Conservation (phyloP, 2,329 filamentous ascomycete species). For the Penicillium psychrosexuale region DNA sequence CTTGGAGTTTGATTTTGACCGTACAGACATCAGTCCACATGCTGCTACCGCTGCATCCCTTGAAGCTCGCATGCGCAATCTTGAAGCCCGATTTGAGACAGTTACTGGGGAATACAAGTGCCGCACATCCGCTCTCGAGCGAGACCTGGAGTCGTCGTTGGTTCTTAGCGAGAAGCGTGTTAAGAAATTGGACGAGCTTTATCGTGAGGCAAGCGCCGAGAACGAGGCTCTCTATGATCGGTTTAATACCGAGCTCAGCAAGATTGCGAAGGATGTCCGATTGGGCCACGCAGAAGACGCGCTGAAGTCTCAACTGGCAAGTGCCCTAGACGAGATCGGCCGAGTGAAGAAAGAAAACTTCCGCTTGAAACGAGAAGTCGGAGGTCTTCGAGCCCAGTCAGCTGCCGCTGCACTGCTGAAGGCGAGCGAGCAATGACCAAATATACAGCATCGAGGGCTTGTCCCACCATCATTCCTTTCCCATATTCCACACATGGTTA, state of each 20-base stretch:
- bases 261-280: conserved; percentile 73
- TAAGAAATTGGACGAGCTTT: conserved; percentile 80
- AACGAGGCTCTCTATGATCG: conserved; percentile 89
- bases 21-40: conserved; percentile 17
- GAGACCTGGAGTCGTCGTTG: conserved; percentile 69
- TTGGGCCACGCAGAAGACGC: conserved; percentile 77
- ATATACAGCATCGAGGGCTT: not conserved
- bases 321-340: conserved; percentile 72
- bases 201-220: conserved; percentile 81
- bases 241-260: conserved; percentile 86
- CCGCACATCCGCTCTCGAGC: conserved; percentile 62
- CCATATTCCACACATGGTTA: not conserved
- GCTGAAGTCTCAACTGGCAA: conserved; percentile 66
- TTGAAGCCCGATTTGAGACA: conserved; percentile 65
- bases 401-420: conserved; percentile 32
- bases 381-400: conserved; percentile 59
- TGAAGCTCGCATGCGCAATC: conserved; percentile 56
- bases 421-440: conserved; percentile 28
- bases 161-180: conserved; percentile 73
- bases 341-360: conserved; percentile 82
- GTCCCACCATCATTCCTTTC: conserved; percentile 1
- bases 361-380: conserved; percentile 75
- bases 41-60: conserved; percentile 24
- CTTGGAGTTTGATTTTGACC: conserved; percentile 31
- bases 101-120: conserved; percentile 58